Evolutionary conservation across 2,329 filamentous ascomycete genomes (phyloP), one percentile per base, ranked within the genome.

Genomic region (Capronia epimyces): DNA sequence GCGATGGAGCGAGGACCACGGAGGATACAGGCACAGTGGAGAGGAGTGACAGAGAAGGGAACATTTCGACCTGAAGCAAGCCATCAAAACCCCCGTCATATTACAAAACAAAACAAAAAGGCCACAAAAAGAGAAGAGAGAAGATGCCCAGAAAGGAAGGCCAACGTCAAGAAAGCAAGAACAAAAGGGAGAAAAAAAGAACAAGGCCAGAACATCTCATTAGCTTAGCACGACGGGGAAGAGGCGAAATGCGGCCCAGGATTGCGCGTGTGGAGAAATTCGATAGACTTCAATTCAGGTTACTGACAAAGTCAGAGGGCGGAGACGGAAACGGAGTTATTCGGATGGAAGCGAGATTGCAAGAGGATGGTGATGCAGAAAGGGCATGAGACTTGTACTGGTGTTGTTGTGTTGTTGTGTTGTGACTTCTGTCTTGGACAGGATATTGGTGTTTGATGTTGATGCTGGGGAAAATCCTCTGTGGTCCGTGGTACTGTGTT

Each of bases 1-100:
- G 10, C 6, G 25, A 27, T 27, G 25, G 25, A 27, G 25, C 25
- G 29, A 32, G 34, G 34, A 37, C 34, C 34, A 20, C 34, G 20
- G 34, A 37, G 34, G 34, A 37, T 37, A 15, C 18, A 18, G 15
- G 15, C 6, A 5, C 31, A 18, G 15, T n/a, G 15, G 25, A 32
- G 22, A 24, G 39, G 10, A 24, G 24, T 16, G 16, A 43, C n/a
- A 20, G 43, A 21, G 10, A n/a, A 20, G 25, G 43, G 27, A 45
- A 7, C 43, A 45, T 45, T 45, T 37, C 43, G 43, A 45, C 43
- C 43, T 45, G 15, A 34, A 24, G 20, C 43, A 32, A 32, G 9
- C 27, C 15, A 34, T 16, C 43, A 45, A 12, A 31, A 6, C 27
- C 18, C 43, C 27, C n/a, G 10, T 43, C 43, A 45, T 5, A 18